phyloP scores from a whole-genome alignment of 768 basidiomycete species.

The Tylopilus sp. region DNA sequence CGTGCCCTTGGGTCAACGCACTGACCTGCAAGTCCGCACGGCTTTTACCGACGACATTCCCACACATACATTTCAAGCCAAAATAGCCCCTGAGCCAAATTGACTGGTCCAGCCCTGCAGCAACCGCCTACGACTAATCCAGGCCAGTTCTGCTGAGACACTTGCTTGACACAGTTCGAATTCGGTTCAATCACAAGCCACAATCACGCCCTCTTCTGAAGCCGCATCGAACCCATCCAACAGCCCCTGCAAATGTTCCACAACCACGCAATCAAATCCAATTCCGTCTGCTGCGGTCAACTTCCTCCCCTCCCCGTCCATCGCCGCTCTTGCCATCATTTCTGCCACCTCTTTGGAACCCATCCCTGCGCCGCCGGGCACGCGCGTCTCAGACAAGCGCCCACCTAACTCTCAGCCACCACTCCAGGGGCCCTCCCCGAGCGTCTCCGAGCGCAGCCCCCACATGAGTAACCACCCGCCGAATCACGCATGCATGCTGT shows the following conservation, averaged over 20 bases:
- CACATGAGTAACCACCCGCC: conserved; percentile 51
- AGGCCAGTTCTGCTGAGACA: conserved; percentile 34
- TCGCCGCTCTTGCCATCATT: conserved; percentile 33
- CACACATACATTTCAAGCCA: conserved; percentile 13
- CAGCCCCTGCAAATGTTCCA: conserved; percentile 41
- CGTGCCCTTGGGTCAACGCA: conserved; percentile 9
- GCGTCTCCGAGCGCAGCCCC: conserved; percentile 16
- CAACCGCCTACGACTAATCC: conserved; percentile 65
- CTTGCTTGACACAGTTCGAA: conserved; percentile 40
- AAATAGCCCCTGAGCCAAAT: conserved; percentile 37
- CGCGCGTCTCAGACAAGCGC: conserved; percentile 39
- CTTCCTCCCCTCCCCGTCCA: conserved; percentile 7
- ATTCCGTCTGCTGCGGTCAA: conserved; percentile 47
- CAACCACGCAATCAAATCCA: conserved; percentile 72
- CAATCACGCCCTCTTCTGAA: conserved; percentile 28
- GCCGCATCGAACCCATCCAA: conserved; percentile 34
- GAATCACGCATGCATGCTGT: conserved; percentile 53
- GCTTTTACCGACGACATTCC: conserved; percentile 18
- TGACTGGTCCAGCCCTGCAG: conserved; percentile 46
- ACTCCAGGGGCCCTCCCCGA: conserved; percentile 31
- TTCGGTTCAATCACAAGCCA: conserved; percentile 74
- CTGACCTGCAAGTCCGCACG: conserved; percentile 26
- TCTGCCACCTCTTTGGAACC: conserved; percentile 41
- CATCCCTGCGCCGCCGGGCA: conserved; percentile 23
- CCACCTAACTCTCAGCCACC: conserved; percentile 76